Percentiles rank a stretch among this genome's conserved stretches.
Conservation (phyloP, 2,329 filamentous ascomycete genomes). For the Nemania sp. region DNA sequence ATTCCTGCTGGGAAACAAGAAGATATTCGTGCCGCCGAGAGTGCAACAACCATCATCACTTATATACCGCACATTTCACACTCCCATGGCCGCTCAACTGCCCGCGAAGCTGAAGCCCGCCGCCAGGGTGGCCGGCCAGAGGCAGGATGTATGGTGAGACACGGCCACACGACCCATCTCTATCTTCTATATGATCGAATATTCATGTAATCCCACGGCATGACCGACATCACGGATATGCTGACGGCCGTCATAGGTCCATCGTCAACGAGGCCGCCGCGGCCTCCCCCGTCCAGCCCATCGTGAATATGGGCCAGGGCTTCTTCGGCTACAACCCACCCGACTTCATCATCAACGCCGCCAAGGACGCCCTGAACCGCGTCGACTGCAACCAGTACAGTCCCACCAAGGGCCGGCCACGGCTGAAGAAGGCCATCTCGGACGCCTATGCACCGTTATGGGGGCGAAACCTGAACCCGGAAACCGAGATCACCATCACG, state of each 20-base stretch:
- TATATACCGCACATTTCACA: slow-evolving; percentile 34
- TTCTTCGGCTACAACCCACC: slow-evolving; percentile 96
- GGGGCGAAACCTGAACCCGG: slow-evolving; percentile 78
- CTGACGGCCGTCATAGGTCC: slow-evolving; percentile 50
- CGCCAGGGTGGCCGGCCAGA: slow-evolving; percentile 53
- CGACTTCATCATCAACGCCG: slow-evolving; percentile 85
- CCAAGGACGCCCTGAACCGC: slow-evolving; percentile 83
- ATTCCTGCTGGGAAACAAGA: slow-evolving; percentile 9
- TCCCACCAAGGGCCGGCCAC: slow-evolving; percentile 88
- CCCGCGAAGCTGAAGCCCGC: slow-evolving; percentile 55
- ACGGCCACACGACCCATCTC: not conserved
- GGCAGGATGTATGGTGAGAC: slow-evolving; percentile 58
- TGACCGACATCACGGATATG: not conserved
- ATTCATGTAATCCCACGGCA: not conserved
- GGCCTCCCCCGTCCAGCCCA: slow-evolving; percentile 65
- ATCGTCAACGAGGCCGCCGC: slow-evolving; percentile 70
- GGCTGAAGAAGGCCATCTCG: slow-evolving; percentile 90
- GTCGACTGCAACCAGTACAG: slow-evolving; percentile 99
- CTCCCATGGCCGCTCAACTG: slow-evolving; percentile 46
- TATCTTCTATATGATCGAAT: not conserved
- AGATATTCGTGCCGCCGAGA: slow-evolving; percentile 1
- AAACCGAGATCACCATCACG: slow-evolving; percentile 93
- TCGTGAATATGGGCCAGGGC: slow-evolving; percentile 68
- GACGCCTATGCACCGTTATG: slow-evolving; percentile 91
- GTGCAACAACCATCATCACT: not conserved